Evolutionary conservation across 2,329 filamentous ascomycete genomes (phyloP).

Genomic region (Diaporthe vaccinii): DNA sequence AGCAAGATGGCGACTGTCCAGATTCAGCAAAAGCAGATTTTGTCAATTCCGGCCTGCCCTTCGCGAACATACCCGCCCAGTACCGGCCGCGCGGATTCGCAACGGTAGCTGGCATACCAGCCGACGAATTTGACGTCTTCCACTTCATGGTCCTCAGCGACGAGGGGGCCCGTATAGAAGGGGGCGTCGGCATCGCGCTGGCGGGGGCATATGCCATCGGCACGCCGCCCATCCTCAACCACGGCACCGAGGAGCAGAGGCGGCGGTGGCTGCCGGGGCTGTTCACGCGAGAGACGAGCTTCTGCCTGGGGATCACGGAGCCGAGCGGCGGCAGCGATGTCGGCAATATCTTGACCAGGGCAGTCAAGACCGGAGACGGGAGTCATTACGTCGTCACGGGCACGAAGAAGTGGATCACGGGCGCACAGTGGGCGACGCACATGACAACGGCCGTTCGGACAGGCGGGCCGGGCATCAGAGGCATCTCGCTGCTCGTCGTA

Average conservation of each 20-base stretch:
- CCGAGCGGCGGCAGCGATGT: constrained; percentile 70
- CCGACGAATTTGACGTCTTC: constrained; percentile 53
- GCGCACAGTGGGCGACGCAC: constrained; percentile 71
- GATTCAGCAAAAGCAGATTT: constrained; percentile 53
- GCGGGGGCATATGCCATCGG: constrained; percentile 68
- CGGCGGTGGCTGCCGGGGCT: constrained; percentile 55
- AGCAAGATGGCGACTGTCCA: constrained; percentile 65
- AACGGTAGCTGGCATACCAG: constrained; percentile 57
- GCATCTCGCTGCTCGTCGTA: constrained; percentile 70
- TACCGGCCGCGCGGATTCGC: constrained; percentile 54
- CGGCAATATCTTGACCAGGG: constrained; percentile 71
- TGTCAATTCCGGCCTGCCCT: constrained; percentile 50
- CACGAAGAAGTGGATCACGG: constrained; percentile 77
- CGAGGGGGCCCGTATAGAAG: constrained; percentile 58
- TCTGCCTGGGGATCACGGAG: constrained; percentile 49
- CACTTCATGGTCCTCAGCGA: constrained; percentile 54
- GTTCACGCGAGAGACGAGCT: constrained; percentile 61
- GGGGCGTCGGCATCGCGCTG: constrained; percentile 67
- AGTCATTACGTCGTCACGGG: constrained; percentile 71
- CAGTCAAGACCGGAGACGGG: constrained; percentile 56
- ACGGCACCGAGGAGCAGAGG: constrained; percentile 47
- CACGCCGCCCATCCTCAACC: constrained; percentile 45
- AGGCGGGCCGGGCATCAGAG: constrained; percentile 63
- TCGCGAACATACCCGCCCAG: constrained; percentile 49
- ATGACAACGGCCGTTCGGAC: constrained; percentile 74